phyloP scores from a whole-genome alignment of 2,329 filamentous ascomycete genomes.

The Xylaria sp. region DNA sequence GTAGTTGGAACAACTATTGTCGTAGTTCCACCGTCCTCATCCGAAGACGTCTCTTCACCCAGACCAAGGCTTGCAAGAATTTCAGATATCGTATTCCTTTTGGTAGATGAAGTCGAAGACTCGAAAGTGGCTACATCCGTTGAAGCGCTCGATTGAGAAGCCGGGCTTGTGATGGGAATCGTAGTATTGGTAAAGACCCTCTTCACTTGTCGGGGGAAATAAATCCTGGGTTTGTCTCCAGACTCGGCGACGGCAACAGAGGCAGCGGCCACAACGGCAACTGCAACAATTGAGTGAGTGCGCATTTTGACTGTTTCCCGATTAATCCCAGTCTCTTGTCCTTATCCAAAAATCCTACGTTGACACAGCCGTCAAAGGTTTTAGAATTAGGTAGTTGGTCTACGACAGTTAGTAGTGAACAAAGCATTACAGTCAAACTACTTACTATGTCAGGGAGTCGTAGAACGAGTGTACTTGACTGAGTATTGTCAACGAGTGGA shows the following conservation, averaged over 20 bases:
- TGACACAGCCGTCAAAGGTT: conserved; percentile 11
- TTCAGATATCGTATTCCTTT: conserved; percentile 36
- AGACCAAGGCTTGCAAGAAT: conserved; percentile 34
- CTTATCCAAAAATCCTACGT: conserved; percentile 24
- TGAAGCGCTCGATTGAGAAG: conserved; percentile 31
- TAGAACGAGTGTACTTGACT: conserved; percentile 56
- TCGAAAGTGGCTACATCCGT: conserved; percentile 24
- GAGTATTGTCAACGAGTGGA: conserved; percentile 49
- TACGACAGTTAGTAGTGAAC: conserved; percentile 29
- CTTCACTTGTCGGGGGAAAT: conserved; percentile 52
- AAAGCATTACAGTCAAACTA: conserved; percentile 28
- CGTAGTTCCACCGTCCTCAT: conserved; percentile 13
- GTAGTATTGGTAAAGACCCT: conserved; percentile 45
- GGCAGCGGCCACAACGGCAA: conserved; percentile 46
- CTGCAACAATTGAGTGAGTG: conserved; percentile 40
- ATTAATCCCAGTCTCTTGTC: conserved; percentile 28
- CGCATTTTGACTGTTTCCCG: conserved; percentile 36
- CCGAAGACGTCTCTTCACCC: conserved; percentile 17
- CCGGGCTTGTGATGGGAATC: conserved; percentile 36
- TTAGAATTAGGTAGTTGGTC: conserved; percentile 30
- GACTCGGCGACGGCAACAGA: conserved; percentile 45
- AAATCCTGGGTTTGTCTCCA: conserved; percentile 48
- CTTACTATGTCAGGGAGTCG: conserved; percentile 48
- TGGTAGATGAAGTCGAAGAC: conserved; percentile 25
- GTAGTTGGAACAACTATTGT: conserved; percentile 25